Percentiles rank a stretch among this genome's conserved stretches.
Evolutionary conservation across 2,329 filamentous ascomycete species (phyloP).

Genomic region (Curvularia spicifera): DNA sequence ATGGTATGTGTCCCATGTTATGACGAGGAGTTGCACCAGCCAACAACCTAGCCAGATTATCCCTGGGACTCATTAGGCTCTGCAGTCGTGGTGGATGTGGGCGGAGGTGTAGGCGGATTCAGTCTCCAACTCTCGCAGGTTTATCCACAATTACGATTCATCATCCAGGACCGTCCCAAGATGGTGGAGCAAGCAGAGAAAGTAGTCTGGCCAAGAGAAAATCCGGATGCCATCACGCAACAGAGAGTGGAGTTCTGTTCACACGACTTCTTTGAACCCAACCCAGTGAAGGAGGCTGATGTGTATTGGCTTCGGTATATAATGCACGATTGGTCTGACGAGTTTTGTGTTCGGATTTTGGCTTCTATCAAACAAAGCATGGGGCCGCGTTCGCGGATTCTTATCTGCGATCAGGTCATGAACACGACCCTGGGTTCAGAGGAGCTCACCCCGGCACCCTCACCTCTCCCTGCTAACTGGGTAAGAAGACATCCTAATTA

Average conservation of each 20-base stretch:
- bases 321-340: constrained; percentile 45
- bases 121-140: constrained; percentile 7
- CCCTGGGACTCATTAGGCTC: constrained; percentile 10
- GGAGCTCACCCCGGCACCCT: constrained; percentile 5
- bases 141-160: background rate
- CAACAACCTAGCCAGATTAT: background rate
- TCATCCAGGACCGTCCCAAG: constrained; percentile 27
- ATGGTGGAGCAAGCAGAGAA: background rate
- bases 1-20: constrained; percentile 22
- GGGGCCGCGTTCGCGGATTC: constrained; percentile 35
- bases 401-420: constrained; percentile 42
- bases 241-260: constrained; percentile 27
- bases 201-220: background rate
- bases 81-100: constrained; percentile 40
- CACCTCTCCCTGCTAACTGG: background rate
- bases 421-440: constrained; percentile 41
- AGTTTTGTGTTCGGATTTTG: constrained; percentile 37
- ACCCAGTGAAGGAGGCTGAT: constrained; percentile 38
- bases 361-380: constrained; percentile 34
- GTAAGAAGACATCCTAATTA: background rate
- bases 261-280: constrained; percentile 44
- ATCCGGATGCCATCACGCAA: background rate
- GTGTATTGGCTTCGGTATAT: constrained; percentile 45
- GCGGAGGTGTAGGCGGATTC: constrained; percentile 43
- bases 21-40: background rate